A percentile compares a stretch with the other conserved stretches of the same genome.
Conservation (phyloP, 345 rosid genomes). For the Adansonia digitata region DNA sequence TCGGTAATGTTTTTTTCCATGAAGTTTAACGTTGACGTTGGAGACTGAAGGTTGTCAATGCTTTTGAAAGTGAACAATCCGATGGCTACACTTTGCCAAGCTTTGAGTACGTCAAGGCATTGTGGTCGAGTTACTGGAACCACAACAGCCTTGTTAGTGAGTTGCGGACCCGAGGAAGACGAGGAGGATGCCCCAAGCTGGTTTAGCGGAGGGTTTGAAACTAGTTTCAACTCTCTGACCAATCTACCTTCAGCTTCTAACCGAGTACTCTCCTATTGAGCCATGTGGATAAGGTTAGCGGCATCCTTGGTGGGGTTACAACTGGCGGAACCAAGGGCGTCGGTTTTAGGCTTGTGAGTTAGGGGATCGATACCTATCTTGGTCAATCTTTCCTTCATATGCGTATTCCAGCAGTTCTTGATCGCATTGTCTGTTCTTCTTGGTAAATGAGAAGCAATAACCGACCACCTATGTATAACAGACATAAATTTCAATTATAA, state of each 20-base stretch:
- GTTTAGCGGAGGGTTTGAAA: constrained; percentile 1
- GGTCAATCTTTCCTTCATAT: constrained; percentile 30
- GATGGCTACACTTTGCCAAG: constrained; percentile 33
- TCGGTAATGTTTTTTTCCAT: constrained; percentile 3
- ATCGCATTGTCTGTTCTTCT: constrained; percentile 45
- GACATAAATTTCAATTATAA: no score
- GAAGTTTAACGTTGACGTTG: constrained; percentile 27
- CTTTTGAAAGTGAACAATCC: constrained; percentile 25
- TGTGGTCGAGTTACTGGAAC: constrained; percentile 17
- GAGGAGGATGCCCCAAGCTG: neutral
- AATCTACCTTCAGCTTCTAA: constrained; percentile 39
- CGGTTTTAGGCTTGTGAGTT: constrained; percentile 37
- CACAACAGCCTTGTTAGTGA: neutral
- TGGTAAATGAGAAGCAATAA: constrained; percentile 37
- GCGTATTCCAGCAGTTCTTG: constrained; percentile 51
- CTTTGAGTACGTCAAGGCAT: constrained; percentile 46
- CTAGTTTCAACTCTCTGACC: constrained; percentile 17
- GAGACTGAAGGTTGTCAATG: constrained; percentile 11
- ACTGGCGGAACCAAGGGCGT: neutral
- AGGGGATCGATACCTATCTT: constrained; percentile 33
- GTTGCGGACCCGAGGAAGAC: neutral
- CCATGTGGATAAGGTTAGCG: constrained; percentile 33
- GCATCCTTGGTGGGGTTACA: constrained; percentile 12
- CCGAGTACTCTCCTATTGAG: constrained; percentile 38
- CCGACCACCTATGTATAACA: constrained; percentile 31